Base-by-base conservation (phyloP, 78 protist genomes). In the Dictyostelium purpureum region DNA sequence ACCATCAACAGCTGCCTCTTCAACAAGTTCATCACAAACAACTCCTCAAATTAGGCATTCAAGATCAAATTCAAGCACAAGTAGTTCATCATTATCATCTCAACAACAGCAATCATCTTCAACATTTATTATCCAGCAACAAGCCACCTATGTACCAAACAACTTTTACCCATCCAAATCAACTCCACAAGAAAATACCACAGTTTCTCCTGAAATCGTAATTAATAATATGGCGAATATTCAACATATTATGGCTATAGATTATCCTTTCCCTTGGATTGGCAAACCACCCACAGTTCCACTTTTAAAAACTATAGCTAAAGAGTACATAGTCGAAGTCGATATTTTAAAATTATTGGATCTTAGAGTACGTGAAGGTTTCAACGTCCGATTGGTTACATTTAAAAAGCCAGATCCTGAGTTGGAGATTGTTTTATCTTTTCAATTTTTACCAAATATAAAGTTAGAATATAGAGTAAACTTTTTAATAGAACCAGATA, bases 281-380 rank as follows among this genome's bases (percentile, higher is more conserved):
- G 92, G 92, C 16, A 26, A 54, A 31, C 92, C 92, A 71, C 92
- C 92, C 11, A 77, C 78, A 6, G 92, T 85, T 28, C 92, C 92
- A 40, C 40, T 85, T 11, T 45, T 85, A 3, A 70, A 61, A 9
- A 35, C 80, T 0, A 56, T 67, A 6, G 82, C 66, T 2, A 85
- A 73, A 37, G 92, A 85, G 28, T 85, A 85, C 26, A 85, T 33
- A 4, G 76, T 85, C 1, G 92, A 85, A 38, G 82, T 85, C 11
- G 92, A 85, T 38, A 51, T 85, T n/a, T 33, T 85, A 4, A 85
- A 85, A 33, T 45, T 85, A 9, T 31, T 85, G 21, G 92, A 85
- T 61, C 82, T 85, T 19, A 79, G 71, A 56, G 69, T 74, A 11
- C 33, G 92, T 21, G 92, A 85, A 35, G 92, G 92, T 31, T 85